Evolutionary conservation across 768 basidiomycete species (phyloP), one percentile per base, ranked within the genome.

Genomic region (Pisolithus tinctorius): DNA sequence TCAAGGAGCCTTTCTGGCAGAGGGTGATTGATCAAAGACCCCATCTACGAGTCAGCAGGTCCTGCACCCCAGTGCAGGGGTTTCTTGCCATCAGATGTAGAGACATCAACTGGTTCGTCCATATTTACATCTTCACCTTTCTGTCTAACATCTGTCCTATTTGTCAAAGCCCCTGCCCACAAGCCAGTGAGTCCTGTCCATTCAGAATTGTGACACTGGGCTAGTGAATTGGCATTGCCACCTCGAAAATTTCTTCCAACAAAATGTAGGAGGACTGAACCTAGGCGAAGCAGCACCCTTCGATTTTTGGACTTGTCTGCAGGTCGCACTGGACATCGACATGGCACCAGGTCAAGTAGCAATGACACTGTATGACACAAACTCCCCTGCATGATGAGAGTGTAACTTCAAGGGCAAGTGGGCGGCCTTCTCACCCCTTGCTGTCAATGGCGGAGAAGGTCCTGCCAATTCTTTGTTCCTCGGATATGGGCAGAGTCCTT

Each of bases 261-360:
- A 20, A 41, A 84, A 98, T 29, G 95, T 95, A 16, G 95, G 98
- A 76, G 98, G 96, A 62, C 92, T 99, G 39, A 83, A 98, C 78
- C 92, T 99, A 60, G 96, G 96, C 13, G 95, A 98, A 71, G 88
- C 98, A 82, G 94, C 95, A n/a, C 93, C 93, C 1, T 96, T 99
- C 93, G 96, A 96, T 47, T 97, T 96, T 0, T 95, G 96, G 11
- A 80, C 91, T 7, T 97, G 20, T 20, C 20, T 95, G 62, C 94
- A 97, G 46, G 89, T 99, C 45, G 86, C 92, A 0, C 79, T 99
- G 47, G 95, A 99, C 67, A 90, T 97, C 61, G 89, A 94, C 59
- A 95, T 93, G 82, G 93, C 90, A 0, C 90, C 90, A 3, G 89
- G 88, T 25, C 87, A 89, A 62, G 88, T 90, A 6, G 90, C 87